These are phyloP conservation scores for Rhododendron griersonianum DNA, from an alignment of 148 eudicot genomes.

Conservation along the genomic window DNA sequence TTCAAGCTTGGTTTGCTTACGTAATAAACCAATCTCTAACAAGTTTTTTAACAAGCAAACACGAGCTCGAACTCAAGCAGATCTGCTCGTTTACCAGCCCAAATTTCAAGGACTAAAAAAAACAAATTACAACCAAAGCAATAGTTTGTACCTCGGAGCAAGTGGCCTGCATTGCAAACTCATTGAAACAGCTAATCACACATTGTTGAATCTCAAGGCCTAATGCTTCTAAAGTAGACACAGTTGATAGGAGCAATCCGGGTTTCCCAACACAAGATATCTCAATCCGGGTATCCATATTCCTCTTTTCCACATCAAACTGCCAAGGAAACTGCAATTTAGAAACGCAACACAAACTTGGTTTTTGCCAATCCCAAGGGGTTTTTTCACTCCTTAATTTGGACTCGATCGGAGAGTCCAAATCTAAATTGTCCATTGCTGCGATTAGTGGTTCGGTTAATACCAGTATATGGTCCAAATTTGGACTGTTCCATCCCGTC, in stretches of 20 bases:
- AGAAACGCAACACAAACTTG: not conserved
- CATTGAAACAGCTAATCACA: slow-evolving; percentile 46
- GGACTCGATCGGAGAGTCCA: not conserved
- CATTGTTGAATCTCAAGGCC: slow-evolving; percentile 47
- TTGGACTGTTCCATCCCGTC: not conserved
- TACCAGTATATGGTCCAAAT: not conserved
- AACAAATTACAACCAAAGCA: not conserved
- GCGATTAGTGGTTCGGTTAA: not conserved
- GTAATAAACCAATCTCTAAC: too few species aligned
- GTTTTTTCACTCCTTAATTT: not conserved
- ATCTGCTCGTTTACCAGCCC: not conserved
- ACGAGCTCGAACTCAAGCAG: not conserved
- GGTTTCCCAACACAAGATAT: slow-evolving; percentile 39
- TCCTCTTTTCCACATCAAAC: slow-evolving; percentile 41
- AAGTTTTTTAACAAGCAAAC: not conserved
- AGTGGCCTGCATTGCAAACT: slow-evolving; percentile 41
- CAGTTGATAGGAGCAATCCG: slow-evolving; percentile 40
- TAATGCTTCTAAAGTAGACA: slow-evolving; percentile 30
- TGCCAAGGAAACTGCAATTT: slow-evolving; percentile 1
- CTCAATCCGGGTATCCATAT: slow-evolving; percentile 27
- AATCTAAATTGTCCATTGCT: not conserved
- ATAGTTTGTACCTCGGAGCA: slow-evolving; percentile 36
- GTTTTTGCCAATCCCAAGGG: not conserved
- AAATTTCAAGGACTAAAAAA: not conserved
- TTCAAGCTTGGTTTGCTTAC: not conserved